Evolutionary conservation across 768 basidiomycete species (phyloP).

Genomic region (Boletus insuetus): DNA sequence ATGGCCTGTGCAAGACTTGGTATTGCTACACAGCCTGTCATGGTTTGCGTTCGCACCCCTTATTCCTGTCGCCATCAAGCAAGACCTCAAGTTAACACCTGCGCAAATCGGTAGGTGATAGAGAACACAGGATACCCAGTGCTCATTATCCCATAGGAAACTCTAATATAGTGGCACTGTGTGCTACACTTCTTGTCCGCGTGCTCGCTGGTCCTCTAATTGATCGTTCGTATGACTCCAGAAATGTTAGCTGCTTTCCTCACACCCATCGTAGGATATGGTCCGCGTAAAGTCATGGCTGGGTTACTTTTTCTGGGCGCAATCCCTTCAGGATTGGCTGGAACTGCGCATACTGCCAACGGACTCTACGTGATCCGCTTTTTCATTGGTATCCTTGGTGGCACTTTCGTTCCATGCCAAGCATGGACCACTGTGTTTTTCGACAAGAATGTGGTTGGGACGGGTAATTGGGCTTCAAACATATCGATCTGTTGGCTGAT

Average conservation of each 20-base stretch:
- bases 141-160: slow-evolving; percentile 30
- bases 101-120: slow-evolving; percentile 38
- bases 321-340: slow-evolving; percentile 6
- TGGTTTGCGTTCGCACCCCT: slow-evolving; percentile 67
- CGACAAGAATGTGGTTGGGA: slow-evolving; percentile 46
- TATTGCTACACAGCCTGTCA: slow-evolving; percentile 24
- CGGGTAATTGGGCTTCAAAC: slow-evolving; percentile 14
- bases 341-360: slow-evolving; percentile 37
- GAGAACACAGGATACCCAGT: background rate
- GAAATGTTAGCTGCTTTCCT: background rate
- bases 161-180: slow-evolving; percentile 48
- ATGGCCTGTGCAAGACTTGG: background rate
- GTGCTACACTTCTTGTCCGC: slow-evolving; percentile 48
- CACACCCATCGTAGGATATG: background rate
- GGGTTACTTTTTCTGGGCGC: slow-evolving; percentile 3
- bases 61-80: slow-evolving; percentile 52
- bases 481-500: background rate
- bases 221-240: slow-evolving; percentile 30
- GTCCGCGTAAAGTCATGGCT: slow-evolving; percentile 8
- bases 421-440: slow-evolving; percentile 62
- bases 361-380: slow-evolving; percentile 49
- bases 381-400: slow-evolving; percentile 61
- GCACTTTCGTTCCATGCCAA: slow-evolving; percentile 58
- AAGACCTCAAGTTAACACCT: slow-evolving; percentile 48
- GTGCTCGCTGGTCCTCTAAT: slow-evolving; percentile 49